Percentiles rank a stretch among this genome's conserved stretches.
Conservation (phyloP, 371 early-diverging fungal species). For the Zopfochytrium polystomum region DNA sequence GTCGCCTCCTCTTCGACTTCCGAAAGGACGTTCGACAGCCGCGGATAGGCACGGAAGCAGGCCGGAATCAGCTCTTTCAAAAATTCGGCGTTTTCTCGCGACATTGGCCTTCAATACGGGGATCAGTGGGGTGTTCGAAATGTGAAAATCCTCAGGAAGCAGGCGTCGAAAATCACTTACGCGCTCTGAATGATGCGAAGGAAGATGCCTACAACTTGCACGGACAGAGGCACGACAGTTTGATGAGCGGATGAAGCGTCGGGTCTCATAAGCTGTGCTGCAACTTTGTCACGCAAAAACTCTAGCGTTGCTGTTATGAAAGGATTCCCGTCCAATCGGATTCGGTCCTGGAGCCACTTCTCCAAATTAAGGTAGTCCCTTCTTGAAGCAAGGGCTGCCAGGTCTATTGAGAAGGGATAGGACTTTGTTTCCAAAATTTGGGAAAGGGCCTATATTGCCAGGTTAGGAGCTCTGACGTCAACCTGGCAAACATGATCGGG, state of each 20-base stretch:
- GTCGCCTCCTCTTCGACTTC: conserved; percentile 78
- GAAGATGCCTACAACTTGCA: conserved; percentile 69
- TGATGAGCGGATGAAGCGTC: conserved; percentile 17
- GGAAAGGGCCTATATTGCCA: conserved; percentile 58
- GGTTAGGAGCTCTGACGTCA: not conserved
- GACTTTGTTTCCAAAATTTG: conserved; percentile 69
- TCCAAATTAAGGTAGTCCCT: conserved; percentile 80
- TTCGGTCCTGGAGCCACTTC: conserved; percentile 81
- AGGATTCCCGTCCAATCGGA: conserved; percentile 59
- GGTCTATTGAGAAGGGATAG: conserved; percentile 73
- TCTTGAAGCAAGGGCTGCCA: conserved; percentile 79
- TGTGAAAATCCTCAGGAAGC: not conserved
- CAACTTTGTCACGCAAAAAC: conserved; percentile 70
- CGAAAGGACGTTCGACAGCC: conserved; percentile 29
- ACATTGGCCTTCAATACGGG: conserved; percentile 31
- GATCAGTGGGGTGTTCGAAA: not conserved
- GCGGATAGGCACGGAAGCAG: conserved; percentile 14
- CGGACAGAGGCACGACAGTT: conserved; percentile 56
- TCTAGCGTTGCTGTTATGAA: conserved; percentile 75
- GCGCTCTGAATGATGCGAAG: conserved; percentile 56
- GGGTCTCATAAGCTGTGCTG: conserved; percentile 20
- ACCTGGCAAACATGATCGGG: not conserved
- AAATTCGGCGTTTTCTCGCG: conserved; percentile 57
- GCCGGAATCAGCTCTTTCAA: conserved; percentile 4
- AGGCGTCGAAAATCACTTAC: conserved; percentile 17